Base-by-base conservation (phyloP, 2,329 filamentous ascomycete species). In the Fusarium staphyleae region DNA sequence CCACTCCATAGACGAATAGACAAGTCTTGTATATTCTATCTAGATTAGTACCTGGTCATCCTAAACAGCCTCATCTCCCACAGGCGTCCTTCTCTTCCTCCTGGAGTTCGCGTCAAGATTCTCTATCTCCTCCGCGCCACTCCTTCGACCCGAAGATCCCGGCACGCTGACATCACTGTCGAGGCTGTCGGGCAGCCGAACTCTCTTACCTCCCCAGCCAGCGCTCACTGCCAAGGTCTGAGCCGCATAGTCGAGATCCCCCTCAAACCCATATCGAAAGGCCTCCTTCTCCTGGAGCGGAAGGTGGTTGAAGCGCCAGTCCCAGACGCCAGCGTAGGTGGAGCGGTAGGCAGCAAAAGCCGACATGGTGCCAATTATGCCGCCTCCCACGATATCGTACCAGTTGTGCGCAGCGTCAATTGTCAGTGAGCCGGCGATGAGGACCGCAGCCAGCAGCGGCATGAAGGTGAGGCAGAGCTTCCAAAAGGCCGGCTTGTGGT, bases 381-480 rank as follows among this genome's bases (percentile, higher is more conserved):
- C 83, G 1, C 88, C 88, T 0, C 81, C 86, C 0, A 88, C 57
- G 34, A 89, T 79, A 55, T 91, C 88, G 53, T 88, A 89, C 84
- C 85, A 87, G 66, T 89, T 84, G 69, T 91, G 87, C 32, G 79
- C 86, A 52, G 85, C 79, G 59, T 89, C 81, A 48, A 90, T 83
- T 1, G 83, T 86, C 7, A 90, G 74, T 0, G 81, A 78, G 13
- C 85, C 84, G 5, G 80, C 83, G 19, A 89, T 83, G 3, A 89
- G 70, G 2, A 77, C 74, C 1, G 86, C 85, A 2, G 78, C 82
- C 0, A 90, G 77, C 2, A 90, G 70, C 0, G 88, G 87, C 0
- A 80, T 69, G 57, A 84, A 82, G 3, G 83, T 75, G 9, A 79
- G 77, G 4, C 82, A 74, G 4, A 89, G 73, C 70, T 88, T 89